Conservation (phyloP, 371 early-diverging fungal species). For the Lichtheimia ornata region DNA sequence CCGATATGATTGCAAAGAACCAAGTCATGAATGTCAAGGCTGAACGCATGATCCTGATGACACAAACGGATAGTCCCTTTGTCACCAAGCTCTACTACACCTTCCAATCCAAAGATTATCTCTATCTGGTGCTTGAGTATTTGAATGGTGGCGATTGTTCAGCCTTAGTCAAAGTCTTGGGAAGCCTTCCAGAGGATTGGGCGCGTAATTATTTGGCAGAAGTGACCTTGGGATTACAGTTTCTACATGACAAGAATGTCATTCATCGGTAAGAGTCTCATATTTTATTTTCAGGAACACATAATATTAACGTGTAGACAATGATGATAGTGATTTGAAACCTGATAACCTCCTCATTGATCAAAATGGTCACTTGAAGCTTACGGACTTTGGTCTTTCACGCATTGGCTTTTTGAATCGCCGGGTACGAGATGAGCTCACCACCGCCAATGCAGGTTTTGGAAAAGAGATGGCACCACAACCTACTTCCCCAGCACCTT, state of each 20-base stretch:
- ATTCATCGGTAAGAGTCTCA: constrained; percentile 74
- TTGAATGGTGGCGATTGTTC: constrained; percentile 96
- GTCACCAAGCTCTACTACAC: constrained; percentile 92
- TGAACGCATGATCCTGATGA: constrained; percentile 83
- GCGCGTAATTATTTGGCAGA: constrained; percentile 93
- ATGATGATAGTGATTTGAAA: constrained; percentile 73
- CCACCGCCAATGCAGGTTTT: constrained; percentile 15
- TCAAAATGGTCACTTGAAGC: constrained; percentile 87
- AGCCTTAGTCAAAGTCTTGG: constrained; percentile 85
- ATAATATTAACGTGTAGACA: constrained; percentile 7
- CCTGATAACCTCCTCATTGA: constrained; percentile 92
- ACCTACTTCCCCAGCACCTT: constrained; percentile 44
- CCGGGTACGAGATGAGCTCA: constrained; percentile 65
- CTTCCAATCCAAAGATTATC: constrained; percentile 89
- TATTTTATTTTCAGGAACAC: background rate
- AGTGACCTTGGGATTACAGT: constrained; percentile 90
- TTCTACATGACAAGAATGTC: constrained; percentile 83
- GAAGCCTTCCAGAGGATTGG: constrained; percentile 87
- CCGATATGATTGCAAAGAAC: constrained; percentile 92
- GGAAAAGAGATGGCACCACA: constrained; percentile 10
- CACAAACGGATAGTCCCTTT: constrained; percentile 88
- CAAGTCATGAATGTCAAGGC: constrained; percentile 90
- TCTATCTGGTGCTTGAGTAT: constrained; percentile 96
- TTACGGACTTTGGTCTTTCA: constrained; percentile 95
- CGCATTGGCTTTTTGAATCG: constrained; percentile 85